Evolutionary conservation across 495 filamentous ascomycete species (phyloP), one percentile per base, ranked within the genome.

Genomic region (Bryoglossum gracile): DNA sequence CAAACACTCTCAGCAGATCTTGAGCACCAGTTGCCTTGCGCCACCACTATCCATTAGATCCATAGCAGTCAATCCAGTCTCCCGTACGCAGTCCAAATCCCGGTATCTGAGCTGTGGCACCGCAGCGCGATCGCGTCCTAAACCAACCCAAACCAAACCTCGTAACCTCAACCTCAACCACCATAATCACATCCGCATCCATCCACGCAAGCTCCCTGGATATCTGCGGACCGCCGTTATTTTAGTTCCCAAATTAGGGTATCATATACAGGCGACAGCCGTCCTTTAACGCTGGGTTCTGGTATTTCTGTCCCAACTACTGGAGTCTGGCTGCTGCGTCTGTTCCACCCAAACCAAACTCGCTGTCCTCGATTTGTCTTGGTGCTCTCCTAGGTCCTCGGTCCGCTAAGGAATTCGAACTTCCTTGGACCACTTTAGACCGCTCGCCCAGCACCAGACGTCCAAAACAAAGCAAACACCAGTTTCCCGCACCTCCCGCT

Each of bases 401-500:
- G 11, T 16, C 30, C 44, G 44, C 44, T 46, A 46, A 46, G 30
- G 44, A 46, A 36, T 46, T 46, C 43, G 16, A 45, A 32, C 25
- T 18, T 21, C 25, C 19, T 19, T 10, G 18, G 2, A 25, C 25
- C 25, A 18, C 14, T 21, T n/a, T 36, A 5, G 33, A 22, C n/a
- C 6, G 22, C 21, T 19, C 16, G 24, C 22, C 38, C 8, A 8
- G n/a, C n/a, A n/a, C n/a, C 18, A 19, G 18, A 42, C 38, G 22
- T 23, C 19, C 18, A 9, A 14, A 13, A 30, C 41, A 44, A 43
- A 43, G 23, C 28, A 44, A 51, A 43, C 21, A 37, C 9, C 39
- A 39, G 13, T n/a, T 11, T 10, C 32, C 14, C 42, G 24, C 38
- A 28, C 25, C 24, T 18, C 18, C 26, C 19, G 35, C 47, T 43